These are phyloP conservation scores for Lycium barbarum DNA, from an alignment of 257 asterid genomes.

Conservation along the genomic window DNA sequence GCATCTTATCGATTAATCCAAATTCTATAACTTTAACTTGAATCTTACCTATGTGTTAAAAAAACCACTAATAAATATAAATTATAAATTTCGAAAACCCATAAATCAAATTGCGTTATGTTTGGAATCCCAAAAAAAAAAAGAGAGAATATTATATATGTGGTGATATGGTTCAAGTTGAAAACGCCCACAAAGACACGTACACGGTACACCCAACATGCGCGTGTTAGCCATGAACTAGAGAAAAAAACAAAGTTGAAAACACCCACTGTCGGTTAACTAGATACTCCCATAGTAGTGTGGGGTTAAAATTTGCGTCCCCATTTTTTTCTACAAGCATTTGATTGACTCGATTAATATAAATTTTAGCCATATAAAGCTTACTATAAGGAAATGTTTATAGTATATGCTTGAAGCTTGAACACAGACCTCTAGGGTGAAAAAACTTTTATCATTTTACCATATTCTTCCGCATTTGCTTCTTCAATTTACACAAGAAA, in stretches of 20 bases:
- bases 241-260: neutral
- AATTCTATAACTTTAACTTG: too few relatives aligned
- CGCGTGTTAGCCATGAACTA: conserved; percentile 19
- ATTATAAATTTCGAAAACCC: too few relatives aligned
- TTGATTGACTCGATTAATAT: neutral
- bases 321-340: neutral
- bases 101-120: too few relatives aligned
- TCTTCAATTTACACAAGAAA: neutral
- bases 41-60: too few relatives aligned
- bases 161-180: neutral
- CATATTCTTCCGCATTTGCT: neutral
- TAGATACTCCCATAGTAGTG: neutral
- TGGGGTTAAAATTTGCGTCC: neutral
- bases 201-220: neutral
- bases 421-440: neutral
- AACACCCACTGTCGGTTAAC: neutral
- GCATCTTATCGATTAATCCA: too few relatives aligned
- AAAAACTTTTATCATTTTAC: neutral
- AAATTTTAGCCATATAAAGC: neutral
- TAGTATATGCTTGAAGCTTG: accelerated
- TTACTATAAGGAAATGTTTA: neutral
- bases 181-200: neutral
- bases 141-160: too few relatives aligned
- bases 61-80: too few relatives aligned
- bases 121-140: too few relatives aligned